phyloP scores from a whole-genome alignment of 495 filamentous ascomycete genomes.

The Symbiotaphrina buchneri region DNA sequence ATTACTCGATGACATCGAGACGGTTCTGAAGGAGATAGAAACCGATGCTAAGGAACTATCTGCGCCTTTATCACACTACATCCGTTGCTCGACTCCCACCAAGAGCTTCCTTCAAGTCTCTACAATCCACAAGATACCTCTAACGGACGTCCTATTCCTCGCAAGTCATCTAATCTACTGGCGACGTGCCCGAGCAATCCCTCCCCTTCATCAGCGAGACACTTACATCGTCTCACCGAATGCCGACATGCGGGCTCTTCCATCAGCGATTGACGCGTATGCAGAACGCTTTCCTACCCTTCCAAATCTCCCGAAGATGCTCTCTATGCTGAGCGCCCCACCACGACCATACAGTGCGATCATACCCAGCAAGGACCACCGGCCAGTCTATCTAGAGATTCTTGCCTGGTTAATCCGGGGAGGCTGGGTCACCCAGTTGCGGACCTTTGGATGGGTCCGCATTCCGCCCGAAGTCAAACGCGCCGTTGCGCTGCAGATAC shows the following conservation, averaged over 20 bases:
- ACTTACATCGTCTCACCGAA: constrained; percentile 90
- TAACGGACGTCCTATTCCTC: constrained; percentile 59
- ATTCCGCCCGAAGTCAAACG: constrained; percentile 37
- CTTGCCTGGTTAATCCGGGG: constrained; percentile 80
- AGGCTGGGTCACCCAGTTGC: constrained; percentile 79
- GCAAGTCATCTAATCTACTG: constrained; percentile 88
- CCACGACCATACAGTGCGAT: constrained; percentile 62
- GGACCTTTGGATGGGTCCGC: constrained; percentile 66
- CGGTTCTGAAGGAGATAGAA: constrained; percentile 65
- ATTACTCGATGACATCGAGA: constrained; percentile 62
- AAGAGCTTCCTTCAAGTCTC: constrained; percentile 56
- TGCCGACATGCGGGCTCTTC: constrained; percentile 54
- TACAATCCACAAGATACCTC: constrained; percentile 42
- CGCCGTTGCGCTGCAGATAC: constrained; percentile 31
- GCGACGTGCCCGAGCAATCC: constrained; percentile 78
- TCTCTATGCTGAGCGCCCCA: constrained; percentile 48
- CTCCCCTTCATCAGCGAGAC: constrained; percentile 71
- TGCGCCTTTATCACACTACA: constrained; percentile 56
- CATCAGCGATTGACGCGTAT: constrained; percentile 48
- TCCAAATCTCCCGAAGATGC: constrained; percentile 63
- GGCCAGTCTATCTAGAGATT: constrained; percentile 67
- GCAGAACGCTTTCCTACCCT: constrained; percentile 55
- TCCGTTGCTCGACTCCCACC: constrained; percentile 61
- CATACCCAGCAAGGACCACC: constrained; percentile 76
- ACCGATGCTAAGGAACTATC: constrained; percentile 45